Conservation (phyloP, 192 early-diverging fungal species). For the Podila minutissima region DNA sequence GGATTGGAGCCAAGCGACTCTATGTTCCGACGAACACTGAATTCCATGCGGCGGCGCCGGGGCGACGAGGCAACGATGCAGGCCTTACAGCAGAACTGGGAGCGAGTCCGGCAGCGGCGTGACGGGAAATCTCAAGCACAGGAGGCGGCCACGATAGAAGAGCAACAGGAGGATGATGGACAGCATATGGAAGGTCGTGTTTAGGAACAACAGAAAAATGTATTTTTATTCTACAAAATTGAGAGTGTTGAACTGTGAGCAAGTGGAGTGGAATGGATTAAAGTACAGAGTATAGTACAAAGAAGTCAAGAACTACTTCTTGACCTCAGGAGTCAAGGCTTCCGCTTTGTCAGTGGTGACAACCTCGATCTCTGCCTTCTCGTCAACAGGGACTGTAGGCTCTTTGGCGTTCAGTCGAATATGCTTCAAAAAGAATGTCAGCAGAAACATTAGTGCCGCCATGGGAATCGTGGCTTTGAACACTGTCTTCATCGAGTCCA, state of each 20-base stretch:
- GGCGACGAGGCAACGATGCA: slow-evolving; percentile 21
- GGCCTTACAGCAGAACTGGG: slow-evolving; percentile 30
- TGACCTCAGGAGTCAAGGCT: background rate
- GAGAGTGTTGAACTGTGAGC: too few species aligned
- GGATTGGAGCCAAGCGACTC: slow-evolving; percentile 37
- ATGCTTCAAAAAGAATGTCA: slow-evolving; percentile 37
- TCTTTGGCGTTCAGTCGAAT: slow-evolving; percentile 22
- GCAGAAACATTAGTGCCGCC: slow-evolving; percentile 38
- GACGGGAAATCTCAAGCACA: background rate
- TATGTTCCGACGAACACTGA: slow-evolving; percentile 34
- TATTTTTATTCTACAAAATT: too few species aligned
- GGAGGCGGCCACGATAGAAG: too few species aligned
- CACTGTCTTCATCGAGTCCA: slow-evolving; percentile 41
- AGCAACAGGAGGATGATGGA: too few species aligned
- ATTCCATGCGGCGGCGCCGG: slow-evolving; percentile 23
- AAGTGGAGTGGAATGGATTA: background rate
- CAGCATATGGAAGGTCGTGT: too few species aligned
- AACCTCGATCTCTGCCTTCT: slow-evolving; percentile 1
- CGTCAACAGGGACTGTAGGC: background rate
- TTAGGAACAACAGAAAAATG: too few species aligned
- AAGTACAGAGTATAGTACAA: background rate
- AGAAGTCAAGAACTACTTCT: background rate
- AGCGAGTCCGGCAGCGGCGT: slow-evolving; percentile 14
- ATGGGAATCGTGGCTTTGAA: slow-evolving; percentile 51
- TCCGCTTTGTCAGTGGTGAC: background rate